These are phyloP conservation scores for Lomentospora prolificans DNA, from an alignment of 2,329 filamentous ascomycete species.

Conservation along the genomic window DNA sequence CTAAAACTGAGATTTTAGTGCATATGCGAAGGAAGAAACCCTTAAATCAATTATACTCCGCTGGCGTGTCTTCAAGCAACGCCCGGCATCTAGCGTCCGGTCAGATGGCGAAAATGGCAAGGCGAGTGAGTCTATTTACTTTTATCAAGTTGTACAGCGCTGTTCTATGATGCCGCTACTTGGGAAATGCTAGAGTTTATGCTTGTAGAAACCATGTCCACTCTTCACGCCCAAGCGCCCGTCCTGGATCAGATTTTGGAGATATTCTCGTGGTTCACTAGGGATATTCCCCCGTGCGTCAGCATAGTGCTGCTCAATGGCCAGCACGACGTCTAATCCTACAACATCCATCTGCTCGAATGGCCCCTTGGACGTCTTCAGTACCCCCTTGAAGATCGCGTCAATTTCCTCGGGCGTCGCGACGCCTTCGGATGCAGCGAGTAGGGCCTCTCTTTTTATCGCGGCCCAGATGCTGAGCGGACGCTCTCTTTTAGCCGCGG, in stretches of 20 bases:
- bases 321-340: conserved; percentile 20
- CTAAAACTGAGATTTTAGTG: no score
- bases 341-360: conserved; percentile 23
- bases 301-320: conserved; percentile 22
- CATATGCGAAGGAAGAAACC: no score
- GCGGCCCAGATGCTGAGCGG: conserved; percentile 21
- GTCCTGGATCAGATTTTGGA: conserved; percentile 15
- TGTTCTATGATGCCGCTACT: background rate
- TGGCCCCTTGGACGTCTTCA: conserved; percentile 21
- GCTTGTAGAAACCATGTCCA: conserved; percentile 20
- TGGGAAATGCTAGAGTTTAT: conserved; percentile 8
- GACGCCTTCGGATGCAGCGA: conserved; percentile 20
- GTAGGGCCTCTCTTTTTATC: conserved; percentile 21
- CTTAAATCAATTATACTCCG: no score
- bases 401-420: conserved; percentile 22
- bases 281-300: conserved; percentile 17
- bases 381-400: conserved; percentile 19
- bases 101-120: no score
- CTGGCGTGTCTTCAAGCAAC: no score
- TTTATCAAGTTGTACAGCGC: background rate
- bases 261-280: conserved; percentile 16
- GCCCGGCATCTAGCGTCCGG: no score
- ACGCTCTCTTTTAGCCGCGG: background rate
- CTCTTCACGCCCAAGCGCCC: conserved; percentile 20
- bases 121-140: background rate